Base-by-base conservation (phyloP, 345 rosid species). In the Eutrema yunnanense region DNA sequence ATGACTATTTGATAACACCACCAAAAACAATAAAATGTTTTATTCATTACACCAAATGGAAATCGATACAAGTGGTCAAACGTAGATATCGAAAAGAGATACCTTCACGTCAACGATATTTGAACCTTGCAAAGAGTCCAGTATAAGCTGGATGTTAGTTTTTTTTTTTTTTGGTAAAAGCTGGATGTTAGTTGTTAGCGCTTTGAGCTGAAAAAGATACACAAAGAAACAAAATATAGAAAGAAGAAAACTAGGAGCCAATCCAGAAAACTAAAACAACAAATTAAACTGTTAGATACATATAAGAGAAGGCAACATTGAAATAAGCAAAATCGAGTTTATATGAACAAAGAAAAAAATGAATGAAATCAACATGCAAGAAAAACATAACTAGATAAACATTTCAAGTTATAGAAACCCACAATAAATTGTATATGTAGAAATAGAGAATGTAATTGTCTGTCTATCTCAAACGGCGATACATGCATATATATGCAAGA, bases 101-200 rank as follows among this genome's bases (percentile, higher is more conserved):
- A 90, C 92, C 91, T 87, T 86, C 6, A 87, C 79, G 16, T 87
- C 92, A 65, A 90, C 81, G 43, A 81, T 69, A 9, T 67, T 6
- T 40, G 91, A 90, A 63, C 56, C 72, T 73, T 71, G 87, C 14
- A 90, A 4, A 51, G 89, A 75, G 14, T 90, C 86, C 83, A 82
- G 26, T 68, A 90, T 86, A 16, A 16, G 16, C 16, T 16, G 16
- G 16, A 16, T 16, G 16, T 16, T 16, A 16, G 16, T 16, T 16
- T 16, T 16, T 16, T 16, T 16, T 16, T 16, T 16, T 16, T 16
- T 16, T 16, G 16, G 16, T 16, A 16, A 16, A 66, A 87, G 73
- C 50, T 79, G 83, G 47, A 83, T 78, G 61, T 86, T 80, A 58
- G 78, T 71, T 5, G 92, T 87, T 78, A 87, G 61, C 26, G 54